Percentiles rank a stretch among this genome's conserved stretches.
Evolutionary conservation across 305 asterid species (phyloP).

Genomic region (Rubia tinctorum): DNA sequence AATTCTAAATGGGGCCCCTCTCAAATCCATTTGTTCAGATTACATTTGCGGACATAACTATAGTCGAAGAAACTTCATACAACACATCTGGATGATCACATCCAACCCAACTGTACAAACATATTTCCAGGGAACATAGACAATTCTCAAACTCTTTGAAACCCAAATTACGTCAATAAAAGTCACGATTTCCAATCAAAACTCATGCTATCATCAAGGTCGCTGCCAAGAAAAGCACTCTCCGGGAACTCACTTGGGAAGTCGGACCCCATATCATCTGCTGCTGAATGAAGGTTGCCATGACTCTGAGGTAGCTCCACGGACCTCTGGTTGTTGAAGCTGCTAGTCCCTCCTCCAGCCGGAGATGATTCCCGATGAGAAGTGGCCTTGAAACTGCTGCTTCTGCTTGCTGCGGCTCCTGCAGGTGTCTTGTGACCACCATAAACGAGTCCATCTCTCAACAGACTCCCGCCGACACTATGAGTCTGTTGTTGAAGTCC

Average conservation of each 20-base stretch:
- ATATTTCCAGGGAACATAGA: slow-evolving; percentile 4
- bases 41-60: slow-evolving; percentile 4
- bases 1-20: neutral
- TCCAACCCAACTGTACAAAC: slow-evolving; percentile 21
- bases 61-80: neutral
- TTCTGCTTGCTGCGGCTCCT: slow-evolving; percentile 44
- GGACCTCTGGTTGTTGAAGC: slow-evolving; percentile 49
- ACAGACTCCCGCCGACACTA: slow-evolving; percentile 35
- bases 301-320: slow-evolving; percentile 44
- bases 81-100: slow-evolving; percentile 1
- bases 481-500: slow-evolving; percentile 34
- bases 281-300: slow-evolving; percentile 41
- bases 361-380: slow-evolving; percentile 50
- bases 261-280: slow-evolving; percentile 64
- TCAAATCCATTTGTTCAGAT: neutral
- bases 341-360: slow-evolving; percentile 25
- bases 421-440: slow-evolving; percentile 35
- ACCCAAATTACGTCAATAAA: too few species aligned
- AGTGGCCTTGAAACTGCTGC: slow-evolving; percentile 56
- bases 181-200: slow-evolving; percentile 74
- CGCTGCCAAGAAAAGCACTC: slow-evolving; percentile 59
- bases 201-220: slow-evolving; percentile 67
- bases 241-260: slow-evolving; percentile 60
- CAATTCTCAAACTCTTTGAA: too few species aligned
- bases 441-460: slow-evolving; percentile 39